A percentile compares a stretch with the other conserved stretches of the same genome.
Evolutionary conservation across 2,329 filamentous ascomycete species (phyloP).

Genomic region (Clonostachys solani): DNA sequence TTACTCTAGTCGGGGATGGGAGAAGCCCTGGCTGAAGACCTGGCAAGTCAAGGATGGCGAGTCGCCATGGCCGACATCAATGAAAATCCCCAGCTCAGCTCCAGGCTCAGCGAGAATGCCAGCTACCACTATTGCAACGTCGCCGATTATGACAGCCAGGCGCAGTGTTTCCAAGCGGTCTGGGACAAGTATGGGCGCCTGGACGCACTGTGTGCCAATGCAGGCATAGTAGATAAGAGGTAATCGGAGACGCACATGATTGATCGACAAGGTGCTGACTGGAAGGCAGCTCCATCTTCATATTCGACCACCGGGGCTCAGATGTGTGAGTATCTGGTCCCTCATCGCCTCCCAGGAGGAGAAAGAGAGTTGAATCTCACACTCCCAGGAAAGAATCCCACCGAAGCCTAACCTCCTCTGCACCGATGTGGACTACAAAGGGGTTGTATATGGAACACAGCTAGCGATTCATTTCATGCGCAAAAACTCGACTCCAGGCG

Average conservation of each 20-base stretch:
- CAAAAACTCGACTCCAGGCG: conserved; percentile 35
- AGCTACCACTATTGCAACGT: conserved; percentile 41
- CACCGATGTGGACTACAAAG: conserved; percentile 47
- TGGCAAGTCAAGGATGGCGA: conserved; percentile 15
- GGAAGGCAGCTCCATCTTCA: conserved; percentile 32
- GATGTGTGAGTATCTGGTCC: conserved; percentile 4
- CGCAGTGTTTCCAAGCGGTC: conserved; percentile 31
- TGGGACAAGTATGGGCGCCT: conserved; percentile 37
- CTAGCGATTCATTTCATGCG: conserved; percentile 50
- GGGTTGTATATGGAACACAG: conserved; percentile 41
- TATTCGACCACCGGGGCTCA: conserved; percentile 14
- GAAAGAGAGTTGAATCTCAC: background rate
- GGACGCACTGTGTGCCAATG: conserved; percentile 44
- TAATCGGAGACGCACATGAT: background rate
- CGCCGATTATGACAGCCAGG: conserved; percentile 37
- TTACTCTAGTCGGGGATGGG: conserved; percentile 39
- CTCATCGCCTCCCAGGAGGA: background rate
- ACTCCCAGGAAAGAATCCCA: conserved; percentile 19
- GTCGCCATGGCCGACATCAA: conserved; percentile 34
- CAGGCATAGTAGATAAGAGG: conserved; percentile 38
- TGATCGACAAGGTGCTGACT: background rate
- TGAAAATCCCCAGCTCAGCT: conserved; percentile 14
- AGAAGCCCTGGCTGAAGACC: conserved; percentile 26
- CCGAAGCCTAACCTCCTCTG: conserved; percentile 35
- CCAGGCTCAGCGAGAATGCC: conserved; percentile 26